Evolutionary conservation across 2,329 filamentous ascomycete genomes (phyloP).

Genomic region (Aspergillus sp.): DNA sequence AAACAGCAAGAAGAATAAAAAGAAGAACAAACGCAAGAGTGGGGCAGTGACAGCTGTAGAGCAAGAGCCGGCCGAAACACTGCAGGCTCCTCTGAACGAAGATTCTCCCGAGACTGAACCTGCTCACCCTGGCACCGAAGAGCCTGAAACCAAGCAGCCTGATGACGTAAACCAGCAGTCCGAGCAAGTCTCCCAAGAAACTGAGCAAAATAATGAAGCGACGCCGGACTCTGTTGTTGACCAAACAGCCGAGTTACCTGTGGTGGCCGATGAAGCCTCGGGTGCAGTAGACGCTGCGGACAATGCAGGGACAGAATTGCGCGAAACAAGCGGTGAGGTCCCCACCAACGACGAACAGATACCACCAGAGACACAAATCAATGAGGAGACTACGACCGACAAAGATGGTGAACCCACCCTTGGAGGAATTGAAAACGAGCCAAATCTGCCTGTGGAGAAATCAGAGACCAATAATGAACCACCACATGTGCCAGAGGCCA

Average conservation of each 20-base stretch:
- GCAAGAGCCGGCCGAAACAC: background rate
- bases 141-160: background rate
- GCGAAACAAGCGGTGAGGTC: conserved; percentile 14
- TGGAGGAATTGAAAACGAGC: conserved; percentile 2
- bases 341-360: conserved; percentile 1
- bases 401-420: conserved; percentile 3
- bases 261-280: background rate
- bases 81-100: background rate
- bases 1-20: conserved; percentile 16
- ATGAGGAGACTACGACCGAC: conserved; percentile 3
- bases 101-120: conserved; percentile 1
- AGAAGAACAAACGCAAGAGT: conserved; percentile 17
- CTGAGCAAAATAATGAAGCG: background rate
- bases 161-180: background rate
- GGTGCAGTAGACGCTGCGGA: too few relatives aligned
- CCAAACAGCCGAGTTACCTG: conserved; percentile 1
- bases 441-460: conserved; percentile 11
- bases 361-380: conserved; percentile 1
- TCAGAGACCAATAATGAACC: conserved; percentile 13
- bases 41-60: conserved; percentile 1
- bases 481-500: conserved; percentile 12
- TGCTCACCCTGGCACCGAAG: conserved; percentile 3
- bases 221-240: background rate
- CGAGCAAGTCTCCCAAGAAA: background rate
- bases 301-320: background rate